Evolutionary conservation across 2,329 filamentous ascomycete genomes (phyloP), one percentile per base, ranked within the genome.

Genomic region (Colletotrichum acutatum): DNA sequence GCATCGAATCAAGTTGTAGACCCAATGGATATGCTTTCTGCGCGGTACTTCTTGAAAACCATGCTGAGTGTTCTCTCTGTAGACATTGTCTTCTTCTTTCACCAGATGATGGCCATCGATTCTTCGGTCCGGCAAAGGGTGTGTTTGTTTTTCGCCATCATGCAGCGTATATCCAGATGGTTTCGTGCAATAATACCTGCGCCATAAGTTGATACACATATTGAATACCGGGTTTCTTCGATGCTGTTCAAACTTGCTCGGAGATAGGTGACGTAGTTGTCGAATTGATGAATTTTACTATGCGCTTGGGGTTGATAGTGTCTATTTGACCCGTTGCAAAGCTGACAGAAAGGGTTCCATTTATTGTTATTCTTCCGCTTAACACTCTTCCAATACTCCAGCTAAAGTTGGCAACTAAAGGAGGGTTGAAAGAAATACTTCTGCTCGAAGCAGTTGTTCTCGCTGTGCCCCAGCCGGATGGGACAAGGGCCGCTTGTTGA

Each of bases 181-280:
- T 32, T 63, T 72, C 53, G 70, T 59, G 59, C 70, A 72, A 61
- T 64, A 16, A 14, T 70, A 72, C 24, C 66, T 63, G 59, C 70
- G 70, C 59, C 59, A 72, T 28, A 72, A 19, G 42, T 30, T 11
- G n/a, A 70, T 54, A 7, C 70, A 72, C 70, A 72, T 72, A 19
- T 54, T 11, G 46, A 1, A 9, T 7, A 16, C 2, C 12, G 12
- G 11, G 8, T 37, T n/a, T 37, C 12, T 2, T 42, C 16, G 6
- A 14, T 53, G 7, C 14, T 19, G 28, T 12, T 54, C 4, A 3
- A 8, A 1, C 2, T 12, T 54, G n/a, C 19, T 19, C 7, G 1
- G 2, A n/a, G 6, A 4, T 12, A 53, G n/a, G 49, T n/a, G 61
- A 26, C 19, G 42, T 49, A 7, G 42, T 64, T 63, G 14, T 11